phyloP scores from a whole-genome alignment of 1,284 basidiomycete species.

The Melampsora americana region DNA sequence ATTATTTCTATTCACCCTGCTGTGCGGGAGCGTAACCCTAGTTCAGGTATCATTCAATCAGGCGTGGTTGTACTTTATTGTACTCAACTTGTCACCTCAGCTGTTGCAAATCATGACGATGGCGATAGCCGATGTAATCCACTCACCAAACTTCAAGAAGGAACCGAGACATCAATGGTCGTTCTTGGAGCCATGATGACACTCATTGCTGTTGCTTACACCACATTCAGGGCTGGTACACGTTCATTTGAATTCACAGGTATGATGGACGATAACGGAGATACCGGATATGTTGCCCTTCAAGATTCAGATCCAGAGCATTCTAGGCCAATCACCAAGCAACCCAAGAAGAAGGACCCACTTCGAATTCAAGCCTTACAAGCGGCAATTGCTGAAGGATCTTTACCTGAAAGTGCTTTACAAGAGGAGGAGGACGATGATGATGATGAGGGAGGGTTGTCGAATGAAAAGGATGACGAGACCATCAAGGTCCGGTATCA shows the following conservation, averaged over 20 bases:
- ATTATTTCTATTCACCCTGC: conserved; percentile 76
- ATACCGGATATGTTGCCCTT: conserved; percentile 41
- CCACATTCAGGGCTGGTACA: conserved; percentile 90
- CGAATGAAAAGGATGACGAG: conserved; percentile 71
- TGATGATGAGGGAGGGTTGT: conserved; percentile 68
- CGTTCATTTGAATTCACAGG: conserved; percentile 73
- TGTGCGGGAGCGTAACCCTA: conserved; percentile 88
- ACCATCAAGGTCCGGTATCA: conserved; percentile 95
- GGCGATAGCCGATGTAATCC: conserved; percentile 72
- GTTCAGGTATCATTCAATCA: conserved; percentile 89
- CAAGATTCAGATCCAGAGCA: conserved; percentile 35
- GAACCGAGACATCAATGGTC: conserved; percentile 73
- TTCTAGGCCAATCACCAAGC: conserved; percentile 60
- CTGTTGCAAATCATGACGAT: conserved; percentile 86
- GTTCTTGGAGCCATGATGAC: conserved; percentile 92
- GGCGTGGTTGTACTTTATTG: conserved; percentile 96
- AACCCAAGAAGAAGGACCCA: conserved; percentile 79
- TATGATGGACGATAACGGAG: conserved; percentile 31
- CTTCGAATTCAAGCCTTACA: conserved; percentile 90
- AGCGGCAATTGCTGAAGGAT: conserved; percentile 81
- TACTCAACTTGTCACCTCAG: conserved; percentile 91
- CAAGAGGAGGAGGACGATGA: conserved; percentile 65
- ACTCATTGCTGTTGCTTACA: conserved; percentile 96
- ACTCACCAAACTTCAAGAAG: conserved; percentile 63
- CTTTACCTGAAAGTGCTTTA: conserved; percentile 82